Conservation (phyloP, 192 early-diverging fungal genomes). For the Cladochytrium replicatum region DNA sequence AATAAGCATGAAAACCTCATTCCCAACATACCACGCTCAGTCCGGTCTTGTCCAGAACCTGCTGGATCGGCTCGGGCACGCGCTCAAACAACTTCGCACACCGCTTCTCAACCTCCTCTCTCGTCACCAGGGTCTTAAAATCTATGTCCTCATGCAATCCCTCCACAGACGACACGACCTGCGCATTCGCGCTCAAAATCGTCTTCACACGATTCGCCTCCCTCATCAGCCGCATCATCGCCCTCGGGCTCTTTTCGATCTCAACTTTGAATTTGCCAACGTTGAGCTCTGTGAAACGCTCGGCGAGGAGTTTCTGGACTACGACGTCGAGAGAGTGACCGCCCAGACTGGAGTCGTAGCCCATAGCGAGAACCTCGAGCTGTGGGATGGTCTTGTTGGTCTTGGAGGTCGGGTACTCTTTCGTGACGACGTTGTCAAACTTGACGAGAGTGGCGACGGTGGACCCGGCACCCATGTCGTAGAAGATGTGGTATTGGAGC, state of each 20-base stretch:
- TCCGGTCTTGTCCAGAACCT: slow-evolving; percentile 56
- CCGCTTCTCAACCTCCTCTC: slow-evolving; percentile 68
- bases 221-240: slow-evolving; percentile 80
- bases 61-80: slow-evolving; percentile 62
- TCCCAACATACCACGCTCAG: slow-evolving; percentile 41
- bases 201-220: slow-evolving; percentile 95
- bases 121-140: slow-evolving; percentile 67
- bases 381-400: slow-evolving; percentile 43
- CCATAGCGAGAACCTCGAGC: slow-evolving; percentile 72
- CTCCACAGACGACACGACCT: slow-evolving; percentile 79
- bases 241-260: slow-evolving; percentile 59
- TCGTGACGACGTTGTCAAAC: too few species aligned
- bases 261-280: slow-evolving; percentile 36
- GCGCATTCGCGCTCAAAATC: slow-evolving; percentile 88
- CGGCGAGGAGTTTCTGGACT: slow-evolving; percentile 69
- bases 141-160: slow-evolving; percentile 77
- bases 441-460: slow-evolving; percentile 81
- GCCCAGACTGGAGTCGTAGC: slow-evolving; percentile 78
- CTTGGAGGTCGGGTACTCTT: too few species aligned
- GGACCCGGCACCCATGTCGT: slow-evolving; percentile 95
- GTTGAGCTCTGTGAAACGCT: slow-evolving; percentile 54
- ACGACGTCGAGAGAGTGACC: slow-evolving; percentile 78
- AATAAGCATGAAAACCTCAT: too few species aligned
- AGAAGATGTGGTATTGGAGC: slow-evolving; percentile 78
- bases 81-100: slow-evolving; percentile 47